Evolutionary conservation across 768 basidiomycete species (phyloP).

Genomic region (Serendipita sp.): DNA sequence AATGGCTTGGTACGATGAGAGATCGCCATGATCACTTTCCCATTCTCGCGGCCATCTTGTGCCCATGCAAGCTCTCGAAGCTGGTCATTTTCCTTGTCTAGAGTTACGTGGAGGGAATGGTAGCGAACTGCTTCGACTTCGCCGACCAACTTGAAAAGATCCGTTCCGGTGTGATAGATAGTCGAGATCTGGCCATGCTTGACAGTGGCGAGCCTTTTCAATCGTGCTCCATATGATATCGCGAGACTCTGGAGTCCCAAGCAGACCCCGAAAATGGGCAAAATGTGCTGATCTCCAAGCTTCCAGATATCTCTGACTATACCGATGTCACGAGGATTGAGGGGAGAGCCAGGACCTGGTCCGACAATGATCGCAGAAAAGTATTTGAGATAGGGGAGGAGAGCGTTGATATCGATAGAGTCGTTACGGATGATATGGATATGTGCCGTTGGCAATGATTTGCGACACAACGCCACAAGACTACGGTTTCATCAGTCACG

Average conservation of each 20-base stretch:
- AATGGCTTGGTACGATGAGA: constrained; percentile 48
- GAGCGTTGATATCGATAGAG: constrained; percentile 29
- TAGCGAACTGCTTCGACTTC: constrained; percentile 54
- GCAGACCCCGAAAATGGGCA: constrained; percentile 74
- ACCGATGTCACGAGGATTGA: constrained; percentile 44
- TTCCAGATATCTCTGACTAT: constrained; percentile 58
- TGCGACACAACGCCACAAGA: constrained; percentile 53
- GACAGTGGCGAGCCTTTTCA: constrained; percentile 47
- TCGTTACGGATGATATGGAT: constrained; percentile 67
- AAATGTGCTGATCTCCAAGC: constrained; percentile 28
- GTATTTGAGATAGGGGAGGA: constrained; percentile 36
- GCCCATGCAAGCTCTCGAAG: constrained; percentile 60
- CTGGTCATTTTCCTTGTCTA: constrained; percentile 21
- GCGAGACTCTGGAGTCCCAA: constrained; percentile 66
- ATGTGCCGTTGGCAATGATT: constrained; percentile 40
- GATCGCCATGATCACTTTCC: constrained; percentile 56
- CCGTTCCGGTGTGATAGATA: constrained; percentile 39
- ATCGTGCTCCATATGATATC: constrained; percentile 41
- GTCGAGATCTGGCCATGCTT: constrained; percentile 64
- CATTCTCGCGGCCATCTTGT: constrained; percentile 49
- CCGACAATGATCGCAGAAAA: constrained; percentile 62
- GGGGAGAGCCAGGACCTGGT: constrained; percentile 68
- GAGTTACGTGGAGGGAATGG: constrained; percentile 53
- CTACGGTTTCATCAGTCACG: constrained; percentile 21
- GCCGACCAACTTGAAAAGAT: constrained; percentile 44